These are phyloP conservation scores for Anisodus tanguticus DNA, from an alignment of 257 asterid genomes.

Conservation along the genomic window DNA sequence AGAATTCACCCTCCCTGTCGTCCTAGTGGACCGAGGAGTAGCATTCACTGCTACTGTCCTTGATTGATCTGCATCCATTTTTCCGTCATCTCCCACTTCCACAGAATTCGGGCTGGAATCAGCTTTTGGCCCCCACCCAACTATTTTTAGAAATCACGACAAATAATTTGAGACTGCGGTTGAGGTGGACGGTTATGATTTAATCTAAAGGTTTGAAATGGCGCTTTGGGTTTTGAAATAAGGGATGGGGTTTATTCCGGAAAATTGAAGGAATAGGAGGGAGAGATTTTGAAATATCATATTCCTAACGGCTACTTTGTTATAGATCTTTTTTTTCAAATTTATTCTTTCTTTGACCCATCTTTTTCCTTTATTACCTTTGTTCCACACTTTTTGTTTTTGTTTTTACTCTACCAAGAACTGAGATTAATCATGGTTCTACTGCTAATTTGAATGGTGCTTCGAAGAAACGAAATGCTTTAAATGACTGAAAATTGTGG, in stretches of 20 bases:
- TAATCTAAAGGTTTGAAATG: slow-evolving; percentile 45
- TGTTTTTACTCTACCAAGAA: background rate
- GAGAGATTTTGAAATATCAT: slow-evolving; percentile 25
- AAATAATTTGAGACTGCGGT: background rate
- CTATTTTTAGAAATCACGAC: no score
- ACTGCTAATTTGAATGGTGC: background rate
- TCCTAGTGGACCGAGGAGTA: slow-evolving; percentile 75
- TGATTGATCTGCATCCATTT: slow-evolving; percentile 33
- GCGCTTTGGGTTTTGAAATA: slow-evolving; percentile 49
- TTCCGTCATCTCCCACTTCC: slow-evolving; percentile 69
- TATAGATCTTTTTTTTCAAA: slow-evolving; percentile 26
- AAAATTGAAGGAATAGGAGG: slow-evolving; percentile 23
- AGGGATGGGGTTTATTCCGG: slow-evolving; percentile 33
- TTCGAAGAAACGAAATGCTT: no score
- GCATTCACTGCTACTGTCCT: slow-evolving; percentile 39
- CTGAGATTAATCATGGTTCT: background rate
- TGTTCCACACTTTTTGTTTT: background rate
- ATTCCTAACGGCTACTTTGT: slow-evolving; percentile 55
- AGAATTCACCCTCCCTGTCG: slow-evolving; percentile 53
- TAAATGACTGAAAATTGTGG: no score
- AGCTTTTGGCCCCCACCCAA: slow-evolving; percentile 67
- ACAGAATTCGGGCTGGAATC: slow-evolving; percentile 51
- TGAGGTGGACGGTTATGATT: slow-evolving; percentile 47
- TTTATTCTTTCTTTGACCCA: background rate
- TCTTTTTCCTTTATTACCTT: slow-evolving; percentile 19